Conservation (phyloP, 495 filamentous ascomycete genomes). For the Penicillium antarcticum region DNA sequence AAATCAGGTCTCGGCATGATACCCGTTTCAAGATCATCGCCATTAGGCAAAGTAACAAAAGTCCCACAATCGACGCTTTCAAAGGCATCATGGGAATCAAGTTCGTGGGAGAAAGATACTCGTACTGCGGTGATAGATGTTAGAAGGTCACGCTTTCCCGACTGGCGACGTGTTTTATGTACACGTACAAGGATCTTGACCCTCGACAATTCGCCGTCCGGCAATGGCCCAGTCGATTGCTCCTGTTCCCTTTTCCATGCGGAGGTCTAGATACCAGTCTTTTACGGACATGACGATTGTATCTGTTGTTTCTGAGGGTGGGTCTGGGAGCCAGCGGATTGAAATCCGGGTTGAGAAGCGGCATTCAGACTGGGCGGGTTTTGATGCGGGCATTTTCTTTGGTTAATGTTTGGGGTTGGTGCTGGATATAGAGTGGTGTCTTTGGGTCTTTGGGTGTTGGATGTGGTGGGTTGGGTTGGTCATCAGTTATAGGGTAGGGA, state of each 20-base stretch:
- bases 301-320: conserved; percentile 39
- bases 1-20: conserved; percentile 38
- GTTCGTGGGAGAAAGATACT: conserved; percentile 39
- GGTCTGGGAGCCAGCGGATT: conserved; percentile 40
- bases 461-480: background rate
- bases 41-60: conserved; percentile 36
- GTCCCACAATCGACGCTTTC: conserved; percentile 36
- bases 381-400: conserved; percentile 5
- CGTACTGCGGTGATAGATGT: conserved; percentile 13
- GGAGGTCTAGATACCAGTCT: conserved; percentile 43
- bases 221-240: conserved; percentile 43
- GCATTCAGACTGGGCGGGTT: conserved; percentile 9
- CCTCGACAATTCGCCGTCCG: conserved; percentile 33
- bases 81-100: conserved; percentile 39
- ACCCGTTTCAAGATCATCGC: conserved; percentile 40
- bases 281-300: conserved; percentile 44
- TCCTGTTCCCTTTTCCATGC: conserved; percentile 30
- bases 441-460: background rate
- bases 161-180: background rate
- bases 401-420: background rate
- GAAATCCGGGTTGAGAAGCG: conserved; percentile 42
- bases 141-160: background rate
- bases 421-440: background rate
- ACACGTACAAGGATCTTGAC: conserved; percentile 25
- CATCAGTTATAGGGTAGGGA: background rate